These are phyloP conservation scores for Fusarium sambucinum DNA, from an alignment of 2,329 filamentous ascomycete genomes.

Conservation along the genomic window DNA sequence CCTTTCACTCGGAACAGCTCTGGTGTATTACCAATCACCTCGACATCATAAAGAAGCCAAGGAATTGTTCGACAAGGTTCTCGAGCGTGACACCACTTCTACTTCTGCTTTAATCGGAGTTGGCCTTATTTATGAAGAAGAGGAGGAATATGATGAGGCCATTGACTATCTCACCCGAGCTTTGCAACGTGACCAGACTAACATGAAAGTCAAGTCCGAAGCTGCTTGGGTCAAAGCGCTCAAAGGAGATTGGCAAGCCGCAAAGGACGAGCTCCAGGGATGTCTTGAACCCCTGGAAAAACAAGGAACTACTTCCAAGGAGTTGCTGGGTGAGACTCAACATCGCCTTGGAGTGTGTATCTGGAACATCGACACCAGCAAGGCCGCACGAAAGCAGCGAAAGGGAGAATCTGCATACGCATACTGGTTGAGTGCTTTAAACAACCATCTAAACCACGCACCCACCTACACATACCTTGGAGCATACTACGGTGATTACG, in stretches of 20 bases:
- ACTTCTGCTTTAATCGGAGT: conserved; percentile 89
- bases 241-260: conserved; percentile 77
- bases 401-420: conserved; percentile 78
- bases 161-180: conserved; percentile 84
- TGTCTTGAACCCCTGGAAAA: conserved; percentile 75
- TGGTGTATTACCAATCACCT: conserved; percentile 91
- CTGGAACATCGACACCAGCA: conserved; percentile 85
- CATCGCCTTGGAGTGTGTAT: conserved; percentile 89
- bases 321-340: conserved; percentile 85
- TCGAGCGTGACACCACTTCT: conserved; percentile 79
- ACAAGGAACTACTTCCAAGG: conserved; percentile 67
- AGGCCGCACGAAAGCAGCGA: conserved; percentile 80
- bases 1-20: conserved; percentile 83
- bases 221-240: conserved; percentile 92
- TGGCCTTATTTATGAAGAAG: conserved; percentile 91
- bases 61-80: conserved; percentile 83
- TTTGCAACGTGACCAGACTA: conserved; percentile 76
- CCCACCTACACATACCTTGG: conserved; percentile 93
- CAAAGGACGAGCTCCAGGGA: conserved; percentile 75
- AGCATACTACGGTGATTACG: conserved; percentile 91
- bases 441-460: conserved; percentile 87
- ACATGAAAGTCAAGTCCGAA: conserved; percentile 85
- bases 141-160: conserved; percentile 87
- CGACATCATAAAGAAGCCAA: conserved; percentile 91
- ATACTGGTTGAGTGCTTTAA: conserved; percentile 84